Conservation (phyloP, 2,329 filamentous ascomycete genomes). For the Fusarium dlaminii region DNA sequence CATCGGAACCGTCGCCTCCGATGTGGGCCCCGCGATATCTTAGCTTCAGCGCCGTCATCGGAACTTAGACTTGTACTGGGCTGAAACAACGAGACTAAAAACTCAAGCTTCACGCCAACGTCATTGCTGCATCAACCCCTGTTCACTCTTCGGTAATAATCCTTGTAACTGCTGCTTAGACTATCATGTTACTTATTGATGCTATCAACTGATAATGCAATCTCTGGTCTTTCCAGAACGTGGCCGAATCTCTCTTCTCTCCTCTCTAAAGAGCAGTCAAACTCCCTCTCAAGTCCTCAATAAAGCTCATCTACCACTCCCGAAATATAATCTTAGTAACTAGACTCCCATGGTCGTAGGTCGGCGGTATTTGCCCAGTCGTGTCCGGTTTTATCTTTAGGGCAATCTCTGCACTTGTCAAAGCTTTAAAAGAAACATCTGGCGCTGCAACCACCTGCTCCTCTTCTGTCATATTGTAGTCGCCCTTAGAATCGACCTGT, state of each 20-base stretch:
- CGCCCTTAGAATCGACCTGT: conserved; percentile 44
- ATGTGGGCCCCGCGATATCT: conserved; percentile 2
- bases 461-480: conserved; percentile 43
- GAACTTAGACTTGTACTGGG: conserved; percentile 21
- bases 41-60: conserved; percentile 34
- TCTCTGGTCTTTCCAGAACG: conserved; percentile 22
- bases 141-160: conserved; percentile 32
- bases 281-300: conserved; percentile 10
- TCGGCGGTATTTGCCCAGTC: not conserved
- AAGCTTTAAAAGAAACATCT: conserved; percentile 8
- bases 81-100: conserved; percentile 28
- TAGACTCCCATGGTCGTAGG: conserved; percentile 25
- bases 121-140: conserved; percentile 28
- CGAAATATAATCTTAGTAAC: conserved; percentile 42
- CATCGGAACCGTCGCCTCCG: conserved; percentile 35
- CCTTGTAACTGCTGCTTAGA: conserved; percentile 17
- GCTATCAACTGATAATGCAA: conserved; percentile 28
- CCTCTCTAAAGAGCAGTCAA: not conserved
- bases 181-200: conserved; percentile 34
- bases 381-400: conserved; percentile 1
- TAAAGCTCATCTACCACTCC: conserved; percentile 52
- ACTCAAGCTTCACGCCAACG: conserved; percentile 30
- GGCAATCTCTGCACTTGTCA: not conserved
- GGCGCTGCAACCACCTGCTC: not conserved
- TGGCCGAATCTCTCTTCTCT: conserved; percentile 6